phyloP scores from a whole-genome alignment of 345 rosid species.

The Rhodamnia argentea region DNA sequence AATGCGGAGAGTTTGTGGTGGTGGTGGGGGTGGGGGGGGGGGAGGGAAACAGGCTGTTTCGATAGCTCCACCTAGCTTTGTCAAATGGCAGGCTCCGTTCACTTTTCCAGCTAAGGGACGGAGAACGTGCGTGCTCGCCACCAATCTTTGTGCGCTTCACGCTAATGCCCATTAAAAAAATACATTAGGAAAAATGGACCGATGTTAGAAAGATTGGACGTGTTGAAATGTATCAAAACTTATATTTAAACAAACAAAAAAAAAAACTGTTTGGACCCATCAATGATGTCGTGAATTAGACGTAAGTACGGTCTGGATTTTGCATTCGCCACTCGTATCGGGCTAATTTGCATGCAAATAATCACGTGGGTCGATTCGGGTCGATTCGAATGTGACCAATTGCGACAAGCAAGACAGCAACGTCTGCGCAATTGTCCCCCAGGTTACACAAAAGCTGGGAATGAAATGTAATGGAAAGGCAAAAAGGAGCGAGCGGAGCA shows the following conservation, averaged over 20 bases:
- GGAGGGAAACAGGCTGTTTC: not conserved
- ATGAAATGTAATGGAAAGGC: not conserved
- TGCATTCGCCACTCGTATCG: not conserved
- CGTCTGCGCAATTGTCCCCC: not conserved
- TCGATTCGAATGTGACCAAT: not conserved
- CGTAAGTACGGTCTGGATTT: not conserved
- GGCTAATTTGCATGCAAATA: not conserved
- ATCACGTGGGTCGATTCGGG: not conserved
- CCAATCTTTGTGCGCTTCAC: not conserved
- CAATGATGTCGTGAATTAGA: accelerated
- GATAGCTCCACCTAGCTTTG: not conserved
- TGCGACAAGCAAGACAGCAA: not conserved
- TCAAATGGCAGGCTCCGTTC: not conserved
- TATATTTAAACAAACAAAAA: too few species aligned
- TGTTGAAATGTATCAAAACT: not conserved
- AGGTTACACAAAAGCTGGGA: not conserved
- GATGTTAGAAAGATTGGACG: not conserved
- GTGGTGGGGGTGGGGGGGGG: not conserved
- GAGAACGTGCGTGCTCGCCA: not conserved
- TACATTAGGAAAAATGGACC: not conserved
- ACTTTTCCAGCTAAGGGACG: not conserved
- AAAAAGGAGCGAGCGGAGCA: not conserved
- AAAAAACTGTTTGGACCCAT: not conserved
- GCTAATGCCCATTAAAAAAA: not conserved
- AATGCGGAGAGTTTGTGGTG: not conserved